Conservation (phyloP, 2,329 filamentous ascomycete genomes). For the Stagonosporopsis rhizophila region DNA sequence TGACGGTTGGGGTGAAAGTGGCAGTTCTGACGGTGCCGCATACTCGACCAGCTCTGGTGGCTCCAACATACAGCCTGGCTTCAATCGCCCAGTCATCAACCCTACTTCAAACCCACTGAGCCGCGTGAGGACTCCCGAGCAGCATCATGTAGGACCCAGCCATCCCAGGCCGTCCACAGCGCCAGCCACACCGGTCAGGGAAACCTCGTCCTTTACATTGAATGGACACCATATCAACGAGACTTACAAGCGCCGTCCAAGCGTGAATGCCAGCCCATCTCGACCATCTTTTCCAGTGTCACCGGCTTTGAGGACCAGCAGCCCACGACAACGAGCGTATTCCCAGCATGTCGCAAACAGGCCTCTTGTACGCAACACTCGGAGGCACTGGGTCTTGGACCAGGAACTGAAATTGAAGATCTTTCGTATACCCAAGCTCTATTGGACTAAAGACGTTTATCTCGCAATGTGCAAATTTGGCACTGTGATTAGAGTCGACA, state of each 20-base stretch:
- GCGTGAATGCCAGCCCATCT: background rate
- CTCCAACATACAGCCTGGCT: constrained; percentile 12
- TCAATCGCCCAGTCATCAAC: constrained; percentile 14
- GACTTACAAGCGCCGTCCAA: constrained; percentile 19
- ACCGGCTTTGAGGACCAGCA: background rate
- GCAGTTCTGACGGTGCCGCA: constrained; percentile 16
- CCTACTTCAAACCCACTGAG: background rate
- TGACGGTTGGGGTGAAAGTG: constrained; percentile 6
- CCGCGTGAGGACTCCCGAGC: constrained; percentile 8
- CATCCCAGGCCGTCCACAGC: background rate
- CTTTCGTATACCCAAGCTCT: constrained; percentile 21
- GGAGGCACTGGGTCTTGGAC: constrained; percentile 23
- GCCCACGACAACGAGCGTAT: background rate
- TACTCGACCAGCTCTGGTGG: constrained; percentile 27
- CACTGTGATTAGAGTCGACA: constrained; percentile 40
- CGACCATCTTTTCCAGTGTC: background rate
- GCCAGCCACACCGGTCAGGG: constrained; percentile 8
- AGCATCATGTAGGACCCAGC: background rate
- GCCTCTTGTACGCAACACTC: constrained; percentile 3
- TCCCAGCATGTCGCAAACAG: constrained; percentile 2
- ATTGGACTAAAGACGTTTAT: constrained; percentile 33
- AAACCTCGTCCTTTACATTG: constrained; percentile 17
- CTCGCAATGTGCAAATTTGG: constrained; percentile 33
- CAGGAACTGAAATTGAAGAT: constrained; percentile 38
- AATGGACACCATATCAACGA: constrained; percentile 26